phyloP scores from a whole-genome alignment of 192 early-diverging fungal genomes.

The Backusella sp. region DNA sequence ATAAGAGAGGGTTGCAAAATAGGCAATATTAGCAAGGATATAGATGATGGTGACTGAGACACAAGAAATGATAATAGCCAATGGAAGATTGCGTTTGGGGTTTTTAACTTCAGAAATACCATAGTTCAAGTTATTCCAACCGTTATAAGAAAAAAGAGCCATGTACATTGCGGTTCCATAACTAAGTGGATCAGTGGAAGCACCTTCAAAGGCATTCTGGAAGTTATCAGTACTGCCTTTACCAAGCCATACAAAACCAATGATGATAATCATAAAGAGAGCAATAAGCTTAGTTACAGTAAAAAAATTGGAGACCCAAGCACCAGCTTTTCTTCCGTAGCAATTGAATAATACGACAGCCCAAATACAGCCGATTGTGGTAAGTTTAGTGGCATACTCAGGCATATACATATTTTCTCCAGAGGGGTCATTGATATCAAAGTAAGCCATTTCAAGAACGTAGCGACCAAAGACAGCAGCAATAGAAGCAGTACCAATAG shows the following conservation, averaged over 20 bases:
- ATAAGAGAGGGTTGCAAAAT: constrained; percentile 72
- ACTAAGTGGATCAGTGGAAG: constrained; percentile 51
- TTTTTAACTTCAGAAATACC: constrained; percentile 78
- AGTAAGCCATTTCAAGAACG: constrained; percentile 53
- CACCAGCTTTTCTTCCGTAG: constrained; percentile 38
- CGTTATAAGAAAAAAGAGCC: constrained; percentile 57
- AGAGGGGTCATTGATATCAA: constrained; percentile 8
- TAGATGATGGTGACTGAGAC: constrained; percentile 67
- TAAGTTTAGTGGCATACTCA: constrained; percentile 20
- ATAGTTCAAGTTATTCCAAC: constrained; percentile 74
- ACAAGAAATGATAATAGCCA: constrained; percentile 70
- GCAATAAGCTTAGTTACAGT: constrained; percentile 68
- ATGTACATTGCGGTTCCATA: constrained; percentile 73
- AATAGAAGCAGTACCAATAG: constrained; percentile 48
- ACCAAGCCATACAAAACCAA: constrained; percentile 63
- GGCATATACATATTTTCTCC: constrained; percentile 7
- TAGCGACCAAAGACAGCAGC: constrained; percentile 70
- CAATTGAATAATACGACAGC: constrained; percentile 38
- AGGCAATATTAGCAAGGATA: constrained; percentile 76
- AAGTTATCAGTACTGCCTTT: constrained; percentile 52
- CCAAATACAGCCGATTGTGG: constrained; percentile 34
- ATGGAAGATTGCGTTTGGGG: constrained; percentile 70
- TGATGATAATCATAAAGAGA: constrained; percentile 62
- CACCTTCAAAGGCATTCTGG: constrained; percentile 51
- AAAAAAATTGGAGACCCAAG: constrained; percentile 63